Evolutionary conservation across 192 early-diverging fungal species (phyloP).

Genomic region (Backusella sp.): DNA sequence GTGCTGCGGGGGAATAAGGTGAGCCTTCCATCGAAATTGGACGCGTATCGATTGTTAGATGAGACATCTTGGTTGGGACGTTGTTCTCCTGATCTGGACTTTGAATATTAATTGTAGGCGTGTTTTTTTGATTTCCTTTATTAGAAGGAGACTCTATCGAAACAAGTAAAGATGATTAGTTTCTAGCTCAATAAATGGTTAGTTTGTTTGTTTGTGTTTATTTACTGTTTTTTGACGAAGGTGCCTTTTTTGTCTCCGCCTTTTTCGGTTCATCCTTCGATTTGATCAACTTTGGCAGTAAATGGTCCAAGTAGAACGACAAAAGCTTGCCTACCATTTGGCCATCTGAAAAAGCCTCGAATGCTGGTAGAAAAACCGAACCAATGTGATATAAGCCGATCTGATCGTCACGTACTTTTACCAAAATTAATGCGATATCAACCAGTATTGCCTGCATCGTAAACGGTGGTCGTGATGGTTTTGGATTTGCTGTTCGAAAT

Average conservation of each 20-base stretch:
- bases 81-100: slow-evolving; percentile 19
- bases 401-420: slow-evolving; percentile 32
- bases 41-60: slow-evolving; percentile 32
- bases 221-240: background rate
- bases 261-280: slow-evolving; percentile 19
- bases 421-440: slow-evolving; percentile 44
- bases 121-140: background rate
- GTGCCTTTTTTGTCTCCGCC: background rate
- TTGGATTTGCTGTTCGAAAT: slow-evolving; percentile 41
- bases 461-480: slow-evolving; percentile 52
- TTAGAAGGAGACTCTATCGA: background rate
- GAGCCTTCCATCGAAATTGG: background rate
- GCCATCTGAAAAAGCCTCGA: slow-evolving; percentile 44
- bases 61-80: background rate
- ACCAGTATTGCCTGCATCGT: slow-evolving; percentile 47
- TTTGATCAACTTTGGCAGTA: slow-evolving; percentile 46
- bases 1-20: slow-evolving; percentile 31
- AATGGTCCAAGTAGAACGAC: slow-evolving; percentile 41
- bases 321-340: slow-evolving; percentile 40
- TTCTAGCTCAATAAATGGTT: background rate
- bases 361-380: slow-evolving; percentile 49
- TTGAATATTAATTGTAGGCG: slow-evolving; percentile 37
- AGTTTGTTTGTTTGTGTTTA: background rate
- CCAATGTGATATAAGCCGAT: slow-evolving; percentile 51
- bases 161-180: background rate